Conservation (phyloP, 495 filamentous ascomycete species). For the Pyrenopolyporus hunteri region DNA sequence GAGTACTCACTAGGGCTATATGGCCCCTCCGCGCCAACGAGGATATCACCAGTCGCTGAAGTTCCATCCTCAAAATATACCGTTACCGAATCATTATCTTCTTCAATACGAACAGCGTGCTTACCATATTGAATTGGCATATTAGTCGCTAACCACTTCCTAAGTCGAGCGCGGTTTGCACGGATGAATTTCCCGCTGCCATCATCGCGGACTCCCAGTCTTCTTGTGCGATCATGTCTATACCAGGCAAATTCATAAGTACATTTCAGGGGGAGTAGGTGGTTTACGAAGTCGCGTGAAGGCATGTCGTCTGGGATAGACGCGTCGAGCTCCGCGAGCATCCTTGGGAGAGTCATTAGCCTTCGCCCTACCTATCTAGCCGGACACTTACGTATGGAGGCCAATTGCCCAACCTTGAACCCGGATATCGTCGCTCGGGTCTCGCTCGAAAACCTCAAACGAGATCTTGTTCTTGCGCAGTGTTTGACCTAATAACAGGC, state of each 20-base stretch:
- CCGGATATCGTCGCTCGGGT: conserved; percentile 44
- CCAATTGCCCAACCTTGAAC: conserved; percentile 48
- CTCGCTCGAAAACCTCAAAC: conserved; percentile 59
- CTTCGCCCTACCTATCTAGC: neutral
- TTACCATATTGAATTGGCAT: conserved; percentile 41
- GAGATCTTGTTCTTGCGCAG: conserved; percentile 57
- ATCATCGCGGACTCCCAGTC: conserved; percentile 38
- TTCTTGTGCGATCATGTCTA: conserved; percentile 20
- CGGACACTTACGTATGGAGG: conserved; percentile 33
- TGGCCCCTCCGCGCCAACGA: conserved; percentile 58
- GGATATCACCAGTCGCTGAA: conserved; percentile 48
- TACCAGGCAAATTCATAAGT: conserved; percentile 39
- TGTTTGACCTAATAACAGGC: conserved; percentile 60
- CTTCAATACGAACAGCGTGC: conserved; percentile 29
- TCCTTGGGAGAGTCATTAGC: conserved; percentile 16
- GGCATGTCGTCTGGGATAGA: conserved; percentile 46
- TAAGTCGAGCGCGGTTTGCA: conserved; percentile 37
- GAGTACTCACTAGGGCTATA: conserved; percentile 43
- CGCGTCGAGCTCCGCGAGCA: conserved; percentile 44
- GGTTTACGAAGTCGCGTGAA: conserved; percentile 45
- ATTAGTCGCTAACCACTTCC: conserved; percentile 36
- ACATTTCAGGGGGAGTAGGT: conserved; percentile 35
- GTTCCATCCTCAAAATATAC: conserved; percentile 47
- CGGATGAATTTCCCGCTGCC: conserved; percentile 35
- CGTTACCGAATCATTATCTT: conserved; percentile 30